phyloP scores from a whole-genome alignment of 2,329 filamentous ascomycete species.

The Monilinia fructicola region DNA sequence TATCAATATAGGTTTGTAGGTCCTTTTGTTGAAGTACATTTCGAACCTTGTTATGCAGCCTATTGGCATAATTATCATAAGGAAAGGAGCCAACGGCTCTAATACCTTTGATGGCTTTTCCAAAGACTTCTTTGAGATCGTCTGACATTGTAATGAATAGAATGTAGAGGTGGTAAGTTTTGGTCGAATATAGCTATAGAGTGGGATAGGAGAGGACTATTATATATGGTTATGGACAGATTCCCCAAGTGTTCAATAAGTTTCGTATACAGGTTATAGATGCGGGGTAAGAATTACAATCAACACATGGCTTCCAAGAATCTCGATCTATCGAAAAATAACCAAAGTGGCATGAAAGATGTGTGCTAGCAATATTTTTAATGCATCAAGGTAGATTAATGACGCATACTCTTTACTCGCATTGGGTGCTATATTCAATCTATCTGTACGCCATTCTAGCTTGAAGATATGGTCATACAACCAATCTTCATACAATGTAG shows the following conservation, averaged over 20 bases:
- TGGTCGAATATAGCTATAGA: neutral
- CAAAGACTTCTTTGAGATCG: neutral
- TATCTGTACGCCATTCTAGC: no score
- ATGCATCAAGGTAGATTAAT: neutral
- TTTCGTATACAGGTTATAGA: neutral
- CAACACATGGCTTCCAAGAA: neutral
- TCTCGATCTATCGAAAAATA: neutral
- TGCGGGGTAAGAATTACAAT: neutral
- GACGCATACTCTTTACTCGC: neutral
- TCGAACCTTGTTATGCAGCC: conserved; percentile 8
- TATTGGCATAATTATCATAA: neutral
- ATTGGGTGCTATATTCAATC: neutral
- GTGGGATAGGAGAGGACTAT: neutral
- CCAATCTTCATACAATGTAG: no score
- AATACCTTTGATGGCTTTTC: neutral
- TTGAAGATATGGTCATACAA: no score
- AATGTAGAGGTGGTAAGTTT: no score
- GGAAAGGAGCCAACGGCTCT: neutral
- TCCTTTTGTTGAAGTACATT: neutral
- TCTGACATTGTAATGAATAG: neutral
- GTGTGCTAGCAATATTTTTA: neutral
- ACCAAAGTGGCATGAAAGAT: neutral
- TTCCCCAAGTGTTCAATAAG: neutral
- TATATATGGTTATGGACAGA: neutral
- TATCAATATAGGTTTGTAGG: neutral